A percentile compares a stretch with the other conserved stretches of the same genome.
Evolutionary conservation across 2,329 filamentous ascomycete species (phyloP).

Genomic region (Fusarium brevicatenulatum): DNA sequence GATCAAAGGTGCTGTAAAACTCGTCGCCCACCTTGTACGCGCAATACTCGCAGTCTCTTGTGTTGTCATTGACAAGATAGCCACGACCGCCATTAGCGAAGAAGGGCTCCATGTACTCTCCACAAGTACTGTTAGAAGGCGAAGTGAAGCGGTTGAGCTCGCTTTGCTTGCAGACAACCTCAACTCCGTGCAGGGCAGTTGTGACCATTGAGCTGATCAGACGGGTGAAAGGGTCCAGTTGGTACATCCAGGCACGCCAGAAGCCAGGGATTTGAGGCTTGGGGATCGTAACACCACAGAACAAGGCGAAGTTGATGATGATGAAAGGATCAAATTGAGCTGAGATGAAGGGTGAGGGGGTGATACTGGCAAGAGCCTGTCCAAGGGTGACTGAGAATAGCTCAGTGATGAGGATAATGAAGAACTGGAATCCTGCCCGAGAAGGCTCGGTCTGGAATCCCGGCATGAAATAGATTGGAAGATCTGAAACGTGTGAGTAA

Average conservation of each 20-base stretch:
- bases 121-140: constrained; percentile 57
- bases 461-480: constrained; percentile 86
- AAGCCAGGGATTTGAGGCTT: constrained; percentile 77
- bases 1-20: constrained; percentile 75
- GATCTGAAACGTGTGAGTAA: constrained; percentile 47
- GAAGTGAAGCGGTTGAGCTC: constrained; percentile 73
- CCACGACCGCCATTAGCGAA: constrained; percentile 69
- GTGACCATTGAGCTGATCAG: constrained; percentile 72
- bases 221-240: constrained; percentile 71
- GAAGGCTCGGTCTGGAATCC: constrained; percentile 71
- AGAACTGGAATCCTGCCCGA: constrained; percentile 85
- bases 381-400: constrained; percentile 84
- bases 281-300: constrained; percentile 88
- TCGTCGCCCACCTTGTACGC: constrained; percentile 80
- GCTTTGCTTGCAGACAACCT: constrained; percentile 59
- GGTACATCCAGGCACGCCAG: constrained; percentile 81
- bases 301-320: constrained; percentile 83
- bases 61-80: constrained; percentile 75
- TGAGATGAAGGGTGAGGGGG: constrained; percentile 81
- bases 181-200: constrained; percentile 66
- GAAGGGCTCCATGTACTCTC: constrained; percentile 43
- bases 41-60: constrained; percentile 80
- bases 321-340: constrained; percentile 84
- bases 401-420: constrained; percentile 85
- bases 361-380: constrained; percentile 80